Conservation (phyloP, 495 filamentous ascomycete genomes). For the Hypoxylon rickii region DNA sequence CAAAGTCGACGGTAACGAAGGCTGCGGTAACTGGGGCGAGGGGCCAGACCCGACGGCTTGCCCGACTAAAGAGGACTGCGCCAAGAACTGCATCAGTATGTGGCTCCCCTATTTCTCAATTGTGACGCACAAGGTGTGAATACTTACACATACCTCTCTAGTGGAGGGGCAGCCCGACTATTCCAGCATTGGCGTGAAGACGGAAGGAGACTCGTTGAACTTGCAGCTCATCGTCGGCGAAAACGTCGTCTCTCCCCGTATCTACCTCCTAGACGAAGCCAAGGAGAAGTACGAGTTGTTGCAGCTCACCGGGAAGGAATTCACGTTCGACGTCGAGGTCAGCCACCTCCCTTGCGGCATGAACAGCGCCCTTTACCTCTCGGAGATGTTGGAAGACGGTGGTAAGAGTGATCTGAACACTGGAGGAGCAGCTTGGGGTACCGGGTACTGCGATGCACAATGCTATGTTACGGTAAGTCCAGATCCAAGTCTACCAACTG, state of each 20-base stretch:
- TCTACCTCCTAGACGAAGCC: constrained; percentile 62
- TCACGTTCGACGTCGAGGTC: constrained; percentile 68
- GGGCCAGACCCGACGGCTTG: constrained; percentile 53
- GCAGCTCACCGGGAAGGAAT: constrained; percentile 61
- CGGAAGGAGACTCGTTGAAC: constrained; percentile 45
- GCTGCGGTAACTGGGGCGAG: constrained; percentile 48
- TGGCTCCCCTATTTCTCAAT: no score
- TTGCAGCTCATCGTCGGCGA: constrained; percentile 48
- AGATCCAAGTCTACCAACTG: no score
- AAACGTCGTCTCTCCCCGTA: constrained; percentile 54
- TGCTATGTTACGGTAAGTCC: constrained; percentile 49
- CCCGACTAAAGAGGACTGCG: constrained; percentile 54
- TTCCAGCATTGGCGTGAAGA: constrained; percentile 48
- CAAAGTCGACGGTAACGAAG: constrained; percentile 40
- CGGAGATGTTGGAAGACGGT: constrained; percentile 63
- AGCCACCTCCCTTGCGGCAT: constrained; percentile 65
- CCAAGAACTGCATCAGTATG: constrained; percentile 51
- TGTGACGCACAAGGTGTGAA: neutral
- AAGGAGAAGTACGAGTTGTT: constrained; percentile 64
- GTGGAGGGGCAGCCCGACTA: constrained; percentile 47
- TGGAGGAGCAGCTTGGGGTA: constrained; percentile 66
- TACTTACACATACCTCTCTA: constrained; percentile 7
- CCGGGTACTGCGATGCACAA: constrained; percentile 74
- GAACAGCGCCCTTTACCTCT: constrained; percentile 71
- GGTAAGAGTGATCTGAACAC: constrained; percentile 60